Conservation (phyloP, 179 eudicot genomes). For the Spinacia oleracea region DNA sequence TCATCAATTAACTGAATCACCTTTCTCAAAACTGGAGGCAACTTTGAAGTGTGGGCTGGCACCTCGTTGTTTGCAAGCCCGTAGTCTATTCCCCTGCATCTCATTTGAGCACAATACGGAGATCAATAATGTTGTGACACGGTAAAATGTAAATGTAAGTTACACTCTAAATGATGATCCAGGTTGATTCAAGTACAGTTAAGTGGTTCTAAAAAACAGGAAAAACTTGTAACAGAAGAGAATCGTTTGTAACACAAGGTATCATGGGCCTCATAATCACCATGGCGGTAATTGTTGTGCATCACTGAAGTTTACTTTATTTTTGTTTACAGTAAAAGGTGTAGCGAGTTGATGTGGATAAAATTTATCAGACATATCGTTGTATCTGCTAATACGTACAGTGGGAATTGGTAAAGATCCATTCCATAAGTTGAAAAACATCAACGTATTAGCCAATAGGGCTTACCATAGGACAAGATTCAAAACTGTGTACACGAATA, state of each 20-base stretch:
- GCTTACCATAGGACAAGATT: neutral
- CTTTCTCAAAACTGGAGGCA: conserved; percentile 50
- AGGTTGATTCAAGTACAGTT: neutral
- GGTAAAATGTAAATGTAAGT: neutral
- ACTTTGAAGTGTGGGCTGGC: conserved; percentile 43
- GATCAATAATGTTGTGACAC: neutral
- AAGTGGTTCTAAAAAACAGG: neutral
- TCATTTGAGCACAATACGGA: conserved; percentile 11
- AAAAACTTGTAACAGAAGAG: neutral
- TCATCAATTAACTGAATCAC: conserved; percentile 26
- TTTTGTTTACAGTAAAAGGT: neutral
- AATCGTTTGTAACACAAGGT: neutral
- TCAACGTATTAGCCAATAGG: neutral
- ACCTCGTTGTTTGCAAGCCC: conserved; percentile 57
- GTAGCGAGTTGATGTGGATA: neutral
- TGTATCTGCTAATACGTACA: neutral
- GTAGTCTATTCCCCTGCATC: conserved; percentile 62
- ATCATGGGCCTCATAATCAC: neutral
- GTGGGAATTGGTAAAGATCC: neutral
- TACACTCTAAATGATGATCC: too few species aligned
- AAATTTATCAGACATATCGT: neutral
- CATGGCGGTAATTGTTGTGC: neutral
- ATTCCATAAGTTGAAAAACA: neutral
- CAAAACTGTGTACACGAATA: neutral
- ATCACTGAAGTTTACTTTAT: neutral